Percentiles rank a stretch among this genome's conserved stretches.
phyloP scores from a whole-genome alignment of 1,284 basidiomycete species.

The Cutaneotrichosporon dermatis region DNA sequence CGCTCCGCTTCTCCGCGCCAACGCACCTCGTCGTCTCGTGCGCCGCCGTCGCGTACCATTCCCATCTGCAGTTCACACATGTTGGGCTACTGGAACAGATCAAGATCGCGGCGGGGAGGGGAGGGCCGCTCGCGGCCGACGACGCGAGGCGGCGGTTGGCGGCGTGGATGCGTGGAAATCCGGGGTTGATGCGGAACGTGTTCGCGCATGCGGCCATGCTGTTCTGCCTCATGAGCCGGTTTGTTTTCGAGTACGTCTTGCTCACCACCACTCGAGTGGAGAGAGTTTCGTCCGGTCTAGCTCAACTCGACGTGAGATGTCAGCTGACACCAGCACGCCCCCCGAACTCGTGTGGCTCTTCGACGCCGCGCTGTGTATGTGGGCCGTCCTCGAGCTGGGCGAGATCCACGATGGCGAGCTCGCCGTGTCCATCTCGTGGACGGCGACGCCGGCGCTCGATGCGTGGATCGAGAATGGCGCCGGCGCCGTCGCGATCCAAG shows the following conservation, averaged over 20 bases:
- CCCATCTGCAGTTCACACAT: slow-evolving; percentile 21
- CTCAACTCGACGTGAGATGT: not conserved
- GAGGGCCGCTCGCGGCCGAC: not conserved
- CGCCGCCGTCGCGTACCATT: slow-evolving; percentile 24
- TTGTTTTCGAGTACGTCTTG: slow-evolving; percentile 7
- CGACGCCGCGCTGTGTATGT: slow-evolving; percentile 25
- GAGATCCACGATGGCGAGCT: not conserved
- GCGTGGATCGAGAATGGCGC: slow-evolving; percentile 21
- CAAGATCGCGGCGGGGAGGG: slow-evolving; percentile 25
- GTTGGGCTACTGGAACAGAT: slow-evolving; percentile 20
- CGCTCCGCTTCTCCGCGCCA: slow-evolving; percentile 12
- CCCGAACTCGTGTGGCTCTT: slow-evolving; percentile 25
- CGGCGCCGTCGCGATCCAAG: slow-evolving; percentile 14
- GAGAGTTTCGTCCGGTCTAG: no score
- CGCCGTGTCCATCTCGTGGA: slow-evolving; percentile 15
- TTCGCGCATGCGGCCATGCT: slow-evolving; percentile 25
- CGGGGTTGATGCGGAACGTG: slow-evolving; percentile 8
- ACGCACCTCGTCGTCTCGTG: slow-evolving; percentile 21
- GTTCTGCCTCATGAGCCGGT: slow-evolving; percentile 16
- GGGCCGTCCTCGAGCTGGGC: slow-evolving; percentile 17
- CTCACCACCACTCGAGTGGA: no score
- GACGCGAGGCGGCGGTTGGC: not conserved
- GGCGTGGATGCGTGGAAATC: slow-evolving; percentile 15
- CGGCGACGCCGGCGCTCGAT: slow-evolving; percentile 13
- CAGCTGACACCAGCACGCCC: slow-evolving; percentile 18